phyloP scores from a whole-genome alignment of 306 rosid species.

The Cucurbita pepo region DNA sequence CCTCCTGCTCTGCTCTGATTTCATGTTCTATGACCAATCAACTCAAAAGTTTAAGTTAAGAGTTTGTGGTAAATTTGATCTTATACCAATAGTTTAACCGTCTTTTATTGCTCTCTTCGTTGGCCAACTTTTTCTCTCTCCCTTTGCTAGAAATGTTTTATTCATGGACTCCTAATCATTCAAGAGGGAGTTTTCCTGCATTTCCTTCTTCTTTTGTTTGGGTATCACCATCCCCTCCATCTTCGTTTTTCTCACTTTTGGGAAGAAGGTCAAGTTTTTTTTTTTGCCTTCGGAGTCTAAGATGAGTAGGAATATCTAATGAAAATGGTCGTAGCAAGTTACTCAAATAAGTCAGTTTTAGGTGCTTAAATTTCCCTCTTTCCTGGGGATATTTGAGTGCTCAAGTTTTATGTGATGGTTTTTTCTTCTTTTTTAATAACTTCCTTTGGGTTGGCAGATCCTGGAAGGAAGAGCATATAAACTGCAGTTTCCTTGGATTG shows the following conservation, averaged over 20 bases:
- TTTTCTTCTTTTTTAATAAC: background rate
- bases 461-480: slow-evolving; percentile 28
- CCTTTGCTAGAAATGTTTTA: too few relatives aligned
- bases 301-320: background rate
- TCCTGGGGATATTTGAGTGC: background rate
- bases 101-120: too few relatives aligned
- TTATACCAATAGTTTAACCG: too few relatives aligned
- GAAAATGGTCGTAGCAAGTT: background rate
- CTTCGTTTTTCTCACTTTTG: background rate
- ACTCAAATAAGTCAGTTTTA: background rate
- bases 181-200: background rate
- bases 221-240: background rate
- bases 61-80: too few relatives aligned
- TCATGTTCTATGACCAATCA: too few relatives aligned
- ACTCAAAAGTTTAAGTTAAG: too few relatives aligned
- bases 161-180: too few relatives aligned
- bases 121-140: too few relatives aligned
- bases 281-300: background rate
- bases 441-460: slow-evolving; percentile 11
- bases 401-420: background rate
- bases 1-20: too few relatives aligned
- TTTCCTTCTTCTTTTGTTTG: background rate
- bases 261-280: background rate
- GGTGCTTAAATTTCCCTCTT: background rate
- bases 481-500: slow-evolving; percentile 40